Base-by-base conservation (phyloP, 2,329 filamentous ascomycete genomes). In the Eurotiales sp. region DNA sequence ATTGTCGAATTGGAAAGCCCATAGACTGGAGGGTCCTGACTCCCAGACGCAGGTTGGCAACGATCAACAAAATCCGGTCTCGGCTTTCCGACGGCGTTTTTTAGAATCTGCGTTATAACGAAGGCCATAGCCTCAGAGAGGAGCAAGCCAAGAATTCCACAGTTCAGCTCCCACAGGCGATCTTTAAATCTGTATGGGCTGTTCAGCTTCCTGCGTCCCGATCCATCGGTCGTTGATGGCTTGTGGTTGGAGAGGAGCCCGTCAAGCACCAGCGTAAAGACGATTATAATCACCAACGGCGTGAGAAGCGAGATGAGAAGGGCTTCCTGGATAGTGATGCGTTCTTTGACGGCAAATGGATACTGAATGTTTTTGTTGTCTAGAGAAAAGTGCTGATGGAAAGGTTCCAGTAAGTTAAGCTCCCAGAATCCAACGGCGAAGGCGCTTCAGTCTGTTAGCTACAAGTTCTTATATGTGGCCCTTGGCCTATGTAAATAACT, bases 81-180 rank as follows among this genome's bases (percentile, higher is more conserved):
- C 4, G 80, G 80, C 60, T 82, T 83, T 32, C 80, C 80, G 55
- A 78, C 79, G 2, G 79, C 76, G 59, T 79, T 82, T 64, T 83
- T 83, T 59, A 83, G 60, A 3, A 74, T 75, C 32, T 77, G 77
- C 4, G 80, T 83, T 44, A 83, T 78, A 19, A 80, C 74, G 60
- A 82, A 83, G 0, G 78, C 75, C n/a, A 76, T 65, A 12, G 71
- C 76, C 51, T 80, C 76, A 27, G 77, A 74, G 36, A 83, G 63
- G 14, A 78, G 61, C 51, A 83, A 64, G n/a, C 80, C 80, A 22
- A 83, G 61, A 10, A 82, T 73, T 2, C 80, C 80, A 58, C 80
- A 82, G 59, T 83, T 83, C 59, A 83, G 67, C 63, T 83, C 79
- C 80, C 80, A 83, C n/a, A 83, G 61, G 17, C 80, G 71, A 57